Conservation (phyloP, 2,329 filamentous ascomycete species). For the Ramichloridium luteum region DNA sequence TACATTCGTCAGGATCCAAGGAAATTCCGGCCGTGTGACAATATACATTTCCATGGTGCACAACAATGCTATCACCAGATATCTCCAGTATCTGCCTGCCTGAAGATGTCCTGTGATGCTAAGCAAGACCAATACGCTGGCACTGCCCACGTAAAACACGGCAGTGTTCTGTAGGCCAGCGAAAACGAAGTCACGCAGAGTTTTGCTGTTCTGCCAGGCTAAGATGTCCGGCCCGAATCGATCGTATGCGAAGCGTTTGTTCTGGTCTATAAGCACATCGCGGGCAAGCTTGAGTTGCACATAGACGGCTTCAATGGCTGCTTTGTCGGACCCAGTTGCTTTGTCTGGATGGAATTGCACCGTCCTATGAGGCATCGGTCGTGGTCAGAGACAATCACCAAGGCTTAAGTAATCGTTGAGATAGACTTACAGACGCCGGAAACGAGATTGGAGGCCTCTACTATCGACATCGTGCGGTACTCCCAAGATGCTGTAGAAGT, state of each 20-base stretch:
- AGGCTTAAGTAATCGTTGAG: not conserved
- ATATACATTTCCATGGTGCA: constrained; percentile 46
- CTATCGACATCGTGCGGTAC: constrained; percentile 59
- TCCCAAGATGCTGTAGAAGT: constrained; percentile 69
- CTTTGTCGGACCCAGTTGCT: constrained; percentile 32
- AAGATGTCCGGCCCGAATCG: constrained; percentile 67
- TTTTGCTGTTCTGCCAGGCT: constrained; percentile 53
- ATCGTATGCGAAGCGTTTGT: constrained; percentile 76
- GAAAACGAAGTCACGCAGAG: constrained; percentile 60
- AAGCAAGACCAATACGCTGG: constrained; percentile 47
- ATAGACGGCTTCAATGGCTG: constrained; percentile 47
- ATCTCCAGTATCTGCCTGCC: constrained; percentile 48
- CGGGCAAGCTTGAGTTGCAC: constrained; percentile 72
- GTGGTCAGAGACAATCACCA: not conserved
- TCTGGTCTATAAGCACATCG: constrained; percentile 68
- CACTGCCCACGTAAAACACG: constrained; percentile 50
- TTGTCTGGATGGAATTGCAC: constrained; percentile 76
- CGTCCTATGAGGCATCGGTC: constrained; percentile 24
- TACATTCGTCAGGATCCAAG: constrained; percentile 32
- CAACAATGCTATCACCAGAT: constrained; percentile 40
- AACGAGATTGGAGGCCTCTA: constrained; percentile 67
- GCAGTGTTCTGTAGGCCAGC: constrained; percentile 50
- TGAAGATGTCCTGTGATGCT: constrained; percentile 55
- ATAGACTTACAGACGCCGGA: constrained; percentile 51
- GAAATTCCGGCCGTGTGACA: constrained; percentile 40